Percentiles rank a stretch among this genome's conserved stretches.
Conservation (phyloP, 2,329 filamentous ascomycete species). For the Diaporthe sp. region DNA sequence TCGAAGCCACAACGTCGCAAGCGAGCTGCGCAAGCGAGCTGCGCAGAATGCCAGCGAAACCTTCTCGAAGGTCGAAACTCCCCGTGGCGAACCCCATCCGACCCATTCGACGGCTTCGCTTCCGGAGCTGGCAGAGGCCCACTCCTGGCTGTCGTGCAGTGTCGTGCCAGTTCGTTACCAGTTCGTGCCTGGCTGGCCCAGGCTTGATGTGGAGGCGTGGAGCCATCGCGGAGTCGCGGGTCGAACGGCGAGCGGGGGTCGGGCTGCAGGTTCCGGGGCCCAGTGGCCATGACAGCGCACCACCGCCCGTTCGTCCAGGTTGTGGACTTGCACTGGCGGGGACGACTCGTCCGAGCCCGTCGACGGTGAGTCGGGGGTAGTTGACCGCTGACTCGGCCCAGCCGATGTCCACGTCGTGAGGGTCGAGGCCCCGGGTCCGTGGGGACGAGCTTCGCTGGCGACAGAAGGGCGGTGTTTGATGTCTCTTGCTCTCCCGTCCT, state of each 20-base stretch:
- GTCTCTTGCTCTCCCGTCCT: background rate
- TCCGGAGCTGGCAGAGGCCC: slow-evolving; percentile 15
- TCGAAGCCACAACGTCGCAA: slow-evolving; percentile 24
- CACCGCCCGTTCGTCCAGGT: slow-evolving; percentile 29
- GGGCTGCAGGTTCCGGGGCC: slow-evolving; percentile 31
- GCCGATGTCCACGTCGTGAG: slow-evolving; percentile 27
- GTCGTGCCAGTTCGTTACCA: slow-evolving; percentile 5
- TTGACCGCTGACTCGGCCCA: slow-evolving; percentile 35
- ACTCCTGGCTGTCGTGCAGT: slow-evolving; percentile 10
- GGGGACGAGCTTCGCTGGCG: slow-evolving; percentile 26
- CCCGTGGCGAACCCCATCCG: background rate
- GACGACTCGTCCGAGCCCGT: slow-evolving; percentile 31
- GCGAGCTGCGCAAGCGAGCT: slow-evolving; percentile 30
- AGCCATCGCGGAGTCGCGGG: slow-evolving; percentile 5
- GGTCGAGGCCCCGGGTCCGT: slow-evolving; percentile 25
- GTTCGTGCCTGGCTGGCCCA: slow-evolving; percentile 29
- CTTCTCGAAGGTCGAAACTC: slow-evolving; percentile 38
- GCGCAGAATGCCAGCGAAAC: slow-evolving; percentile 32
- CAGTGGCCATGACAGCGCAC: slow-evolving; percentile 33
- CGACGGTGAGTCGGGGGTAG: slow-evolving; percentile 28
- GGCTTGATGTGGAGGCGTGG: slow-evolving; percentile 8
- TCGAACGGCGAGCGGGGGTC: slow-evolving; percentile 22
- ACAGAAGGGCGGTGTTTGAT: slow-evolving; percentile 29
- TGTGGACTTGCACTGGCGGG: slow-evolving; percentile 16
- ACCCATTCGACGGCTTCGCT: slow-evolving; percentile 10